Base-by-base conservation (phyloP, 148 eudicot species). In the Vaccinium darrowii region DNA sequence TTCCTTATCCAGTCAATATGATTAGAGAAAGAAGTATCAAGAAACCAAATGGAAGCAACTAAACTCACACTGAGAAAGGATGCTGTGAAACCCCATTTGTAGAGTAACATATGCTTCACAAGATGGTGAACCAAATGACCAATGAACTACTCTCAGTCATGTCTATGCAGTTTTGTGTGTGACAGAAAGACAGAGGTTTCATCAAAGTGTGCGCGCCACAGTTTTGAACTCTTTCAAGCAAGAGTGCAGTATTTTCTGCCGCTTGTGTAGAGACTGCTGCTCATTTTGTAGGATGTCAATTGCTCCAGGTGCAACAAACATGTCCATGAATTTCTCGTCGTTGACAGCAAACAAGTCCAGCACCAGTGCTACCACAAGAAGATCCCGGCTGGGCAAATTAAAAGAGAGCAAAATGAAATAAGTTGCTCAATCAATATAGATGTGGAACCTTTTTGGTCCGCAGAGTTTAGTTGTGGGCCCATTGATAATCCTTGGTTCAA, bases 221-320 rank as follows among this genome's bases (percentile, higher is more conserved):
- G 62, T 90, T 88, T 94, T 97, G 91, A 97, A 97, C 86, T 97
- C 98, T 39, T 86, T 90, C 91, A 97, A 89, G 90, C 99, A 97
- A 81, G 94, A 90, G 82, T 93, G 95, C 76, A 97, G 90, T 63
- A 90, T 89, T 88, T 97, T 97, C 84, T 97, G 99, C 52, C 99
- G 92, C 84, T 97, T 95, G 84, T 94, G 94, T 36, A 97, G 96
- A 51, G 98, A 93, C 33, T 90, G 94, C 74, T 84, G 77, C 85
- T 97, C 98, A 74, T 88, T 92, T 85, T 95, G 92, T 69, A 97
- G 96, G 72, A 78, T 76, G 81, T 97, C 98, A 56, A 97, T 93
- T 5, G 96, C 95, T 63, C 94, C 99, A 67, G 99, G 98, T 56
- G 94, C 98, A 65, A 97, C 96, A 88, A 97, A 97, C 99, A 95